These are phyloP conservation scores for Ophiocordyceps camponoti-floridani DNA, from an alignment of 2,329 filamentous ascomycete species.

Conservation along the genomic window DNA sequence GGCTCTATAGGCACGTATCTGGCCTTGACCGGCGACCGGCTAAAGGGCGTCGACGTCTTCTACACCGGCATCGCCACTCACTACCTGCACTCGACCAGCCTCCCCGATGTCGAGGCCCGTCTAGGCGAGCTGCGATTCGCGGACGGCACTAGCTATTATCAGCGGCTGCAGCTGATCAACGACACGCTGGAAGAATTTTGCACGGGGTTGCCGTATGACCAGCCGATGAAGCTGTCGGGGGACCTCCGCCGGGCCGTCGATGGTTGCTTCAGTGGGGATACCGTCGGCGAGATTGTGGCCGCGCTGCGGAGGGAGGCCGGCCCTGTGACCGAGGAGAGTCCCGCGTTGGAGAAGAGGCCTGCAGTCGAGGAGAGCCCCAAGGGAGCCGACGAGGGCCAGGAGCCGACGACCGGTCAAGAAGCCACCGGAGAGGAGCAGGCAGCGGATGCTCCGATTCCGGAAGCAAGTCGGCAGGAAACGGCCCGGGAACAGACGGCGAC, in stretches of 20 bases:
- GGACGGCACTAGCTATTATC: conserved; percentile 47
- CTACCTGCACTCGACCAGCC: conserved; percentile 79
- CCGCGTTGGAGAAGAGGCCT: not conserved
- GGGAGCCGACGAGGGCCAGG: not conserved
- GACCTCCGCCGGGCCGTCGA: conserved; percentile 67
- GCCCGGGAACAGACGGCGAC: conserved; percentile 17
- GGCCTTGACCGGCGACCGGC: conserved; percentile 70
- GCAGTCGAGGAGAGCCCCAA: not conserved
- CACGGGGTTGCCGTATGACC: conserved; percentile 64
- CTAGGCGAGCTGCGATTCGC: conserved; percentile 78
- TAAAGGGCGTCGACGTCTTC: conserved; percentile 71
- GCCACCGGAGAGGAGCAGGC: not conserved
- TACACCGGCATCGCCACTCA: conserved; percentile 90
- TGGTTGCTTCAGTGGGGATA: conserved; percentile 55
- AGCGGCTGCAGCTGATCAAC: conserved; percentile 59
- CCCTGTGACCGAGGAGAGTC: not conserved
- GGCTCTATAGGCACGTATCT: conserved; percentile 82
- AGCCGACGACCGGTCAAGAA: not conserved
- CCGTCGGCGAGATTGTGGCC: conserved; percentile 49
- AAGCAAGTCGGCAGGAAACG: not conserved
- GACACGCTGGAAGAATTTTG: conserved; percentile 81
- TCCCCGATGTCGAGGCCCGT: conserved; percentile 66
- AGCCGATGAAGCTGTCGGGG: conserved; percentile 50
- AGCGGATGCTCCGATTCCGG: not conserved
- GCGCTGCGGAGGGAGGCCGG: conserved; percentile 40